Conservation (phyloP, 2,329 filamentous ascomycete genomes). For the Colletotrichum neosansevieriae region DNA sequence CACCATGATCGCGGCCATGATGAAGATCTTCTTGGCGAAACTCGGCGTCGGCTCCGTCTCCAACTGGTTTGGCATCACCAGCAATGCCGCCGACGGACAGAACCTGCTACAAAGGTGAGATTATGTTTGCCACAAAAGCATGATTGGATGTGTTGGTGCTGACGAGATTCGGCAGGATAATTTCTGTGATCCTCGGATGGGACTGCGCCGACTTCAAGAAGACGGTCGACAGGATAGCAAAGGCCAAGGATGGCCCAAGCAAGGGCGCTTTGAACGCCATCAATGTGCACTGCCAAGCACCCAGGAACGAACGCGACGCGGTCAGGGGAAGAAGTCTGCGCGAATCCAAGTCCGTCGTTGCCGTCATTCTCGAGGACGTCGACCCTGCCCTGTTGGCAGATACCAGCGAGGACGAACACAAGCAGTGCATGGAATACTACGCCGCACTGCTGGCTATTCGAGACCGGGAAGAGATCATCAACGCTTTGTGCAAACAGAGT, state of each 20-base stretch:
- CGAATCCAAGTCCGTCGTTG: constrained; percentile 70
- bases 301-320: constrained; percentile 68
- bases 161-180: constrained; percentile 65
- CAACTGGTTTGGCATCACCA: constrained; percentile 82
- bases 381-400: constrained; percentile 59
- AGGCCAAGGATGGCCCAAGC: constrained; percentile 66
- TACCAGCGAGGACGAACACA: constrained; percentile 71
- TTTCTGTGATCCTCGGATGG: constrained; percentile 79
- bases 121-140: constrained; percentile 26
- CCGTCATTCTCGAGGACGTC: constrained; percentile 70
- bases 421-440: constrained; percentile 76
- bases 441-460: constrained; percentile 77
- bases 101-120: constrained; percentile 75
- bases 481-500: constrained; percentile 73
- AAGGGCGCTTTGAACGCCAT: constrained; percentile 73
- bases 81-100: constrained; percentile 81
- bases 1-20: constrained; percentile 83
- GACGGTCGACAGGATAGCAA: constrained; percentile 73
- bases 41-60: constrained; percentile 79
- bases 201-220: constrained; percentile 79
- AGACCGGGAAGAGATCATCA: constrained; percentile 78
- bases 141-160: neutral
- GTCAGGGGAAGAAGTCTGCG: constrained; percentile 67
- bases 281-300: constrained; percentile 65
- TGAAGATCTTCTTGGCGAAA: constrained; percentile 81